These are phyloP conservation scores for Erodium texanum DNA, from an alignment of 441 rosid species.

Conservation along the genomic window DNA sequence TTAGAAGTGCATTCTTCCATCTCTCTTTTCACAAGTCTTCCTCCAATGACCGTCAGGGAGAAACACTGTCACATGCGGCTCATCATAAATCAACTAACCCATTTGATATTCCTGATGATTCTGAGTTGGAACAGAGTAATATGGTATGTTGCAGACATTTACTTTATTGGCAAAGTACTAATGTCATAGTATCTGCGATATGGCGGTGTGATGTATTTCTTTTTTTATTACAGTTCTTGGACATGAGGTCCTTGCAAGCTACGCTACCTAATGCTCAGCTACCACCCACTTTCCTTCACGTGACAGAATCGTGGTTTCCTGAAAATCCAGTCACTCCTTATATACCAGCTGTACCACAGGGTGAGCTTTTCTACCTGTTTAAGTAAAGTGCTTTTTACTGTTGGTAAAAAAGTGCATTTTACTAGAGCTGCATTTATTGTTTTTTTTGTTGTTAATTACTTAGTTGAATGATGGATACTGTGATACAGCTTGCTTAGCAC, in stretches of 20 bases:
- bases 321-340: constrained; percentile 43
- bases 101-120: constrained; percentile 17
- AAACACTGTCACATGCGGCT: constrained; percentile 19
- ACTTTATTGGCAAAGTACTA: neutral
- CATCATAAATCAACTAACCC: neutral
- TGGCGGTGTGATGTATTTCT: constrained; percentile 3
- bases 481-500: neutral
- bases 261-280: constrained; percentile 56
- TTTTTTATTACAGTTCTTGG: constrained; percentile 54
- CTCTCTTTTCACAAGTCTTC: neutral
- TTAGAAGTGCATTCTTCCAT: neutral
- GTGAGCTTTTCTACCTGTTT: constrained; percentile 20
- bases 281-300: constrained; percentile 39
- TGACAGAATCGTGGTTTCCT: constrained; percentile 59
- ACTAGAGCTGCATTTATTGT: neutral
- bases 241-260: constrained; percentile 63
- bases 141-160: neutral
- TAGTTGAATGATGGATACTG: neutral
- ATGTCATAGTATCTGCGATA: neutral
- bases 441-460: neutral
- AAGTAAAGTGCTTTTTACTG: neutral
- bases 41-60: constrained; percentile 32
- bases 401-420: too few species aligned
- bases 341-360: constrained; percentile 50
- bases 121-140: neutral